These are phyloP conservation scores for Trypanosoma avium DNA, from an alignment of 208 protist species.

Conservation along the genomic window DNA sequence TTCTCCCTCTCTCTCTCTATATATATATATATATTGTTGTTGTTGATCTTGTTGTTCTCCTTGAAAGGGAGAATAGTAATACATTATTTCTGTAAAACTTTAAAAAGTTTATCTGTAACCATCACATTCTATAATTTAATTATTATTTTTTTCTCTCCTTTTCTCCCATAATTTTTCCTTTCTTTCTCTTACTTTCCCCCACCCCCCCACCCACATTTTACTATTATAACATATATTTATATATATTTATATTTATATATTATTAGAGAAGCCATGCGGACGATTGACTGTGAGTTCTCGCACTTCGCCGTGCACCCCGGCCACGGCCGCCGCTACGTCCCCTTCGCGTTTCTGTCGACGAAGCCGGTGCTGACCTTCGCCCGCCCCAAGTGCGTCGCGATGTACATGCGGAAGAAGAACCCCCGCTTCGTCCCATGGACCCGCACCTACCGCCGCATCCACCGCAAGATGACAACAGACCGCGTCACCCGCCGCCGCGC, in stretches of 20 bases:
- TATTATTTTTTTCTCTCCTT: no score
- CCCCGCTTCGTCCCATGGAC: slow-evolving; percentile 92
- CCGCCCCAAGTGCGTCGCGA: slow-evolving; percentile 85
- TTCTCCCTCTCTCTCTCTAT: no score
- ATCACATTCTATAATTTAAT: no score
- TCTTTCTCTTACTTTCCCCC: no score
- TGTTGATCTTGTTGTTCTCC: no score
- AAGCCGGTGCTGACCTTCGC: slow-evolving; percentile 94
- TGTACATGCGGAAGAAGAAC: slow-evolving; percentile 96
- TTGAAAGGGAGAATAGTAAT: no score
- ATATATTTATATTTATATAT: slow-evolving; percentile 13
- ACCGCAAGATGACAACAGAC: slow-evolving; percentile 91
- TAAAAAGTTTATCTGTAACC: no score
- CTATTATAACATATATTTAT: no score
- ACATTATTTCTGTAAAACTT: no score
- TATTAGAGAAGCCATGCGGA: slow-evolving; percentile 67
- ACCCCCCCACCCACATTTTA: no score
- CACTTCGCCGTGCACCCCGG: slow-evolving; percentile 93
- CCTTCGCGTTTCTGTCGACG: slow-evolving; percentile 92
- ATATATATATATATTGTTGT: no score
- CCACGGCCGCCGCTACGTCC: slow-evolving; percentile 93
- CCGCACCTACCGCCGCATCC: slow-evolving; percentile 91
- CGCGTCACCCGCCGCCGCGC: slow-evolving; percentile 81
- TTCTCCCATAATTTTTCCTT: no score
- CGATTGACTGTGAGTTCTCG: slow-evolving; percentile 92